Evolutionary conservation across 2,329 filamentous ascomycete species (phyloP), one percentile per base, ranked within the genome.

Genomic region (Beauveria rudraprayagi): DNA sequence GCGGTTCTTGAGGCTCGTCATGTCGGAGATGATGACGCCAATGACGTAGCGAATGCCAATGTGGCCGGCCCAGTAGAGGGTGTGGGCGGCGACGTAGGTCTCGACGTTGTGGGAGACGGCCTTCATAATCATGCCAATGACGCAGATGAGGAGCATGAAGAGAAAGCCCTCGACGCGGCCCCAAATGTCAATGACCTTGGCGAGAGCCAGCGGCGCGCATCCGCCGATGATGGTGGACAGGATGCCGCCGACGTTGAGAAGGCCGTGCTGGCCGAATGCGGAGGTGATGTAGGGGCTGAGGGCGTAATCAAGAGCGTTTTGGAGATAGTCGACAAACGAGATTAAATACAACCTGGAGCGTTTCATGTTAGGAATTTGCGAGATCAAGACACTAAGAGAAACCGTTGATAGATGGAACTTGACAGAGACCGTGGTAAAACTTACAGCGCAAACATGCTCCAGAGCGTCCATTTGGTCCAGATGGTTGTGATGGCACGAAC

Each of bases 201-300:
- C 78, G 58, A 80, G 72, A 7, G 72, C 71, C 5, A 77, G 72
- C 24, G 71, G 70, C 47, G 71, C 70, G 19, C 75, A 71, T 43
- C 72, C 75, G 52, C 72, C 70, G 17, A 78, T 69, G 46, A 77
- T 70, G 56, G 70, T 71, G 58, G 87, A 83, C 16, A 89, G 79
- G 28, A 89, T 85, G 55, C 82, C 75, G 46, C 87, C 81, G 0
- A 85, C 86, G 3, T 85, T 83, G 19, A 89, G 77, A 44, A 89
- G 76, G 14, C 86, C 87, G 68, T 89, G 87, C 46, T 76, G 76
- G 34, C 34, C 34, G 67, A 89, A 90, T 2, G 82, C 77, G 62
- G 85, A 88, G 2, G 86, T 89, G 34, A 88, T 83, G 72, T 85
- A 89, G 40, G 84, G 80, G n/a, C 81, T 79, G 51, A 89, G 74